These are phyloP conservation scores for Elsinoe necatrix DNA, from an alignment of 2,329 filamentous ascomycete genomes.

Conservation along the genomic window DNA sequence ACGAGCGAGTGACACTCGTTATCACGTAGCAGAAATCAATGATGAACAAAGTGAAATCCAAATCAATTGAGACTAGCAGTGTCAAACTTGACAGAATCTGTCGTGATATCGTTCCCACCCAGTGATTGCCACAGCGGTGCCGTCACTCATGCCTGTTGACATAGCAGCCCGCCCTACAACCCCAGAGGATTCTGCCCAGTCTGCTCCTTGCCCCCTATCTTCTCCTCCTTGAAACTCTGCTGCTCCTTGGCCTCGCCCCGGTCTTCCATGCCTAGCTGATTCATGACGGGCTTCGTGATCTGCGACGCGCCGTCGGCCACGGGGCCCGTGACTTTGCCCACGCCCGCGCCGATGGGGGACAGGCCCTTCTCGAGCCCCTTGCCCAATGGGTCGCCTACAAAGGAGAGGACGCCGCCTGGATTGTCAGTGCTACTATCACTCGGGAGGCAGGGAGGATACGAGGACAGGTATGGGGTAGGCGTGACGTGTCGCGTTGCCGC, in stretches of 20 bases:
- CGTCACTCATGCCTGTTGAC: too few species aligned
- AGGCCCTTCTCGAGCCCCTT: constrained; percentile 27
- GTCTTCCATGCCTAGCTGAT: constrained; percentile 20
- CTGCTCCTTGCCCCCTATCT: constrained; percentile 30
- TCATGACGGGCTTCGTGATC: constrained; percentile 22
- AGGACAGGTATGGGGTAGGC: not conserved
- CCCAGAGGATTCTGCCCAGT: constrained; percentile 30
- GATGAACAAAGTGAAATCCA: not conserved
- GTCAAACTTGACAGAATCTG: not conserved
- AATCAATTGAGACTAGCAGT: not conserved
- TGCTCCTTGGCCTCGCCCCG: constrained; percentile 21
- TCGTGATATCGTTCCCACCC: constrained; percentile 16
- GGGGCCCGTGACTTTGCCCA: constrained; percentile 25
- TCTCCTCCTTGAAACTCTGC: constrained; percentile 24
- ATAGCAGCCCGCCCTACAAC: too few species aligned
- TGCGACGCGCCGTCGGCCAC: constrained; percentile 24
- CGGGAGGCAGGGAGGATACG: too few species aligned
- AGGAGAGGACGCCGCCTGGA: constrained; percentile 22
- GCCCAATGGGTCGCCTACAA: constrained; percentile 29
- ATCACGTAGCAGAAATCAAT: constrained; percentile 3
- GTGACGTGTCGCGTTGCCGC: not conserved
- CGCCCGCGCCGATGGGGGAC: constrained; percentile 26
- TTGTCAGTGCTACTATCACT: not conserved
- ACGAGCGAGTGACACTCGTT: not conserved
- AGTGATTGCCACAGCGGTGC: too few species aligned